Percentiles rank a stretch among this genome's conserved stretches.
phyloP scores from a whole-genome alignment of 2,329 filamentous ascomycete species.

The Lecanicillium sp. region DNA sequence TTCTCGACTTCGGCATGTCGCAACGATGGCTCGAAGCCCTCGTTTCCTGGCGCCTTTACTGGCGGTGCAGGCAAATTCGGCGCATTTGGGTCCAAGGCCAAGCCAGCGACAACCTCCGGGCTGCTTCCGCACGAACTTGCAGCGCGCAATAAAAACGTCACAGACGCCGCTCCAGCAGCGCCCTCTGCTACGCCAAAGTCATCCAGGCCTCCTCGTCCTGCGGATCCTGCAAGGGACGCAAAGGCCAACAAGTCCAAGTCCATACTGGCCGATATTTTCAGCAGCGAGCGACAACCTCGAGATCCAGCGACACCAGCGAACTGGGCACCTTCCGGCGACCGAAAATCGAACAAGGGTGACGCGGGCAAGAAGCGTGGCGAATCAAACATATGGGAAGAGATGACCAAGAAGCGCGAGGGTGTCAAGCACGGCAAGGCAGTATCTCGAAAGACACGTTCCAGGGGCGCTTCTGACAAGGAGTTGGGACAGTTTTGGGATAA shows the following conservation, averaged over 20 bases:
- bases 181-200: slow-evolving; percentile 6
- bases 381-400: slow-evolving; percentile 17
- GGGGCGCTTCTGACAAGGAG: not conserved
- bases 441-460: not conserved
- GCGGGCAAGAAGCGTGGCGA: slow-evolving; percentile 3
- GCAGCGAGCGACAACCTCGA: slow-evolving; percentile 9
- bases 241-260: slow-evolving; percentile 20
- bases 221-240: slow-evolving; percentile 6
- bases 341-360: slow-evolving; percentile 20
- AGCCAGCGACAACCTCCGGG: slow-evolving; percentile 16
- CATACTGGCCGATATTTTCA: slow-evolving; percentile 28
- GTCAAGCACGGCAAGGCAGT: not conserved
- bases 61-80: slow-evolving; percentile 18
- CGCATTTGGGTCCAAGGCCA: slow-evolving; percentile 19
- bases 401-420: slow-evolving; percentile 9
- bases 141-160: slow-evolving; percentile 24
- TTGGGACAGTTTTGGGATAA: slow-evolving; percentile 21
- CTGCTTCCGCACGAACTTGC: slow-evolving; percentile 35
- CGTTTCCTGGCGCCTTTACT: slow-evolving; percentile 22
- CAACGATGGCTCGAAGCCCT: slow-evolving; percentile 16
- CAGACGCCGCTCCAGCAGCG: slow-evolving; percentile 15
- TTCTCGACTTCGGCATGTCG: slow-evolving; percentile 23
- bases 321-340: slow-evolving; percentile 6
- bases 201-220: not conserved
- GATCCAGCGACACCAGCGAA: slow-evolving; percentile 1